Percentiles rank a stretch among this genome's conserved stretches.
These are phyloP conservation scores for Yamadazyma buinensis DNA, from an alignment of 1,139 yeast genomes.

Conservation along the genomic window DNA sequence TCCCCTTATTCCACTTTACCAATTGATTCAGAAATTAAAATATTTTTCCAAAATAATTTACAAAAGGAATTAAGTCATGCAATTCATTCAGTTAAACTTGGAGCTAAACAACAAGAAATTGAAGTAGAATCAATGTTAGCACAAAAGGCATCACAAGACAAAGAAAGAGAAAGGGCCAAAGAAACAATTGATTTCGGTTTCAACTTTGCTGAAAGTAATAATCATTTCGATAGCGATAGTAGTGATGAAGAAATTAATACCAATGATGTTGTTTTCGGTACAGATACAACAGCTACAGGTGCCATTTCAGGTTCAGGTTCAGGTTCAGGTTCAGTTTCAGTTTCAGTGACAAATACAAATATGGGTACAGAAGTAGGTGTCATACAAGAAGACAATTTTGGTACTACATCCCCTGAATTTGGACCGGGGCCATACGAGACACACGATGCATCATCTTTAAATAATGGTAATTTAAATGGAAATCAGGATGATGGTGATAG, in stretches of 20 bases:
- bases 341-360: neutral
- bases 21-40: conserved; percentile 23
- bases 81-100: conserved; percentile 30
- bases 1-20: conserved; percentile 33
- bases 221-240: conserved; percentile 16
- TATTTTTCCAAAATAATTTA: conserved; percentile 11
- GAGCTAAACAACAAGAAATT: conserved; percentile 26
- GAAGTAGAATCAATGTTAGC: conserved; percentile 19
- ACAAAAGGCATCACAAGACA: conserved; percentile 21
- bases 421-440: too few species aligned
- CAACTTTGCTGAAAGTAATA: conserved; percentile 21
- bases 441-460: too few species aligned
- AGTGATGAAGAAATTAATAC: conserved; percentile 12
- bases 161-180: conserved; percentile 16
- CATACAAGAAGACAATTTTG: too few species aligned
- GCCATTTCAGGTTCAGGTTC: too few species aligned
- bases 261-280: conserved; percentile 12
- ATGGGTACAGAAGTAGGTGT: too few species aligned
- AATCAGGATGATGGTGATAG: too few species aligned
- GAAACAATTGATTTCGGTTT: conserved; percentile 29
- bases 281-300: conserved; percentile 1
- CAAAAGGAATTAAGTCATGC: conserved; percentile 34
- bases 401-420: too few species aligned
- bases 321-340: too few species aligned
- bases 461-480: too few species aligned